Base-by-base conservation (phyloP, 2,329 filamentous ascomycete genomes). In the Paramyrothecium roridum region DNA sequence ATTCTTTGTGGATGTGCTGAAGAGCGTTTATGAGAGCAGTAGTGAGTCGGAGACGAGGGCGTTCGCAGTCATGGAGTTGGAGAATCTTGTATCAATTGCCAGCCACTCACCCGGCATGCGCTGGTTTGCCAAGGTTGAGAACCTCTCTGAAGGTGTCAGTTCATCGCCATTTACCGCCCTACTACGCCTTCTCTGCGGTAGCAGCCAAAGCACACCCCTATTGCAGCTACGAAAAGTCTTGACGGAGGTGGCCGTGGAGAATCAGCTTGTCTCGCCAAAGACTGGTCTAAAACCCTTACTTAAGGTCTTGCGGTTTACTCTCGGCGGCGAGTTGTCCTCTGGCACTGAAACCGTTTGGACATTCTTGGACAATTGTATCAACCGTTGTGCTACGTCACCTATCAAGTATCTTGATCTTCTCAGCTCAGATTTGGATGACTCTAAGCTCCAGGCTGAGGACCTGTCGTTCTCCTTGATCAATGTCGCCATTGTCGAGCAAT, bases 311-410 rank as follows among this genome's bases (percentile, higher is more conserved):
- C 62, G 65, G 19, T 61, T 56, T 49, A 64, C 63, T 3, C 52
- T 56, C 10, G 46, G 56, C 6, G 62, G 64, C 20, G 52, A 54
- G 12, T 61, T 57, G 22, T 34, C 56, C 1, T 56, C 60, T 11
- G 53, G 61, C 13, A 70, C 79, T 61, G 70, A 75, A 16, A 61
- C 67, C 0, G 67, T 92, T 1, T 89, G 89, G 73, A 70, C 77
- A 1, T 96, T 95, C 65, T 70, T 97, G 23, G 93, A 97, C 65
- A 92, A 96, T 59, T 96, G 91, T 69, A 79, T 90, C 52, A 85
- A 84, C 30, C 84, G 93, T 22, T 90, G 90, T 61, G 86, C 87
- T 17, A 86, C 76, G 2, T 87, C 88, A 22, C 89, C 91, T 0
- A 87, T 96, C 65, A 96, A 91, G 67, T 93, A 96, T 65, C 84